phyloP scores from a whole-genome alignment of 2,329 filamentous ascomycete species.

The Endothia cerciana region DNA sequence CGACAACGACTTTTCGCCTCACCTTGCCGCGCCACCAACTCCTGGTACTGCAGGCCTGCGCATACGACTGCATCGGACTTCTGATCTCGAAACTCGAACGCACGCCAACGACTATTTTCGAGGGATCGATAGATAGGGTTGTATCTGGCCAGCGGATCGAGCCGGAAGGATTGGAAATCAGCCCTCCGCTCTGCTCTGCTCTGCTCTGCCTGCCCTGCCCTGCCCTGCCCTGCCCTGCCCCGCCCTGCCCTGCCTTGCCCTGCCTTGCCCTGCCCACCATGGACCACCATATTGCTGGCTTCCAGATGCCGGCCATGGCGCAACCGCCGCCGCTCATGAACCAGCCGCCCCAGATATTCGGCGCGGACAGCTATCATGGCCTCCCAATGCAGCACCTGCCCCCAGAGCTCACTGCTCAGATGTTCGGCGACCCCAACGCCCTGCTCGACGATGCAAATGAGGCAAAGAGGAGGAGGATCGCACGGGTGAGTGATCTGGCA shows the following conservation, averaged over 20 bases:
- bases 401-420: slow-evolving; percentile 60
- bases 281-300: slow-evolving; percentile 58
- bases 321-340: slow-evolving; percentile 62
- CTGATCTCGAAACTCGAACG: not conserved
- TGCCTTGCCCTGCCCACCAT: slow-evolving; percentile 40
- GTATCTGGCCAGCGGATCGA: not conserved
- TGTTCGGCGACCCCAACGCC: slow-evolving; percentile 61
- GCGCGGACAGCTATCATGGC: slow-evolving; percentile 63
- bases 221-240: too few species aligned
- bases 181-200: not conserved
- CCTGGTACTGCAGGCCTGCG: not conserved
- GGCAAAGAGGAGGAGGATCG: slow-evolving; percentile 86
- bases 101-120: not conserved
- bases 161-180: slow-evolving; percentile 2
- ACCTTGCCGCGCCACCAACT: not conserved
- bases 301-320: slow-evolving; percentile 60
- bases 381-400: slow-evolving; percentile 60
- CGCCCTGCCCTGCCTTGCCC: too few species aligned
- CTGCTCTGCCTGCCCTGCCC: not conserved
- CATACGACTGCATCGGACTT: not conserved
- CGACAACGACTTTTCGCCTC: not conserved
- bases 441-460: slow-evolving; percentile 73
- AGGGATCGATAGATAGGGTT: not conserved
- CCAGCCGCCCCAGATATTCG: slow-evolving; percentile 72
- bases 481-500: slow-evolving; percentile 64